Conservation (phyloP, 2,329 filamentous ascomycete species). For the Alternaria consortialis region DNA sequence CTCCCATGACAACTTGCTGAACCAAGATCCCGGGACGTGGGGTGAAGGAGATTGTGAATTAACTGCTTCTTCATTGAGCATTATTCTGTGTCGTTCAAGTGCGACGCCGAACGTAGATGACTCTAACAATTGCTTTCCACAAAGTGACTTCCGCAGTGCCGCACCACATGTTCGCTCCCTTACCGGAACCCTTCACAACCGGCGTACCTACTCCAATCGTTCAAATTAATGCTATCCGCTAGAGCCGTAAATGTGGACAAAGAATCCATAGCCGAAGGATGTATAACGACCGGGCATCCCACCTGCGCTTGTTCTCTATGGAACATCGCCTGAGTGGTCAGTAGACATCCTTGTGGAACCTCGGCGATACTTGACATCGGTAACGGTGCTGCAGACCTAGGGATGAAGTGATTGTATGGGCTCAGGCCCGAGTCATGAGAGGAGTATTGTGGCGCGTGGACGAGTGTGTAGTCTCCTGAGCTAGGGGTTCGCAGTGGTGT, state of each 20-base stretch:
- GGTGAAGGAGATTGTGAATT: background rate
- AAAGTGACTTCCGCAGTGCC: background rate
- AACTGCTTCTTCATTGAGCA: background rate
- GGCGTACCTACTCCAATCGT: conserved; percentile 1
- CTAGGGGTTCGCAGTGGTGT: background rate
- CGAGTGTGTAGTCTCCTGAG: background rate
- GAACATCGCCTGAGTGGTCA: background rate
- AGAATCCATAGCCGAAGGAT: background rate
- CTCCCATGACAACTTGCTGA: background rate
- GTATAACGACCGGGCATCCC: background rate
- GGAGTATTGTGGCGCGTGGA: background rate
- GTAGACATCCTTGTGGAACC: background rate
- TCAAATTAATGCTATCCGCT: background rate
- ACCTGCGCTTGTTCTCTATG: background rate
- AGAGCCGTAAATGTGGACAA: background rate
- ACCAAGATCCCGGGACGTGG: background rate
- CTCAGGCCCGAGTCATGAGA: background rate
- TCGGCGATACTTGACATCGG: background rate
- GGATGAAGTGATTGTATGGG: background rate
- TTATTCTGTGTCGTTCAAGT: background rate
- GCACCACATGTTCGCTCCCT: rapidly evolving
- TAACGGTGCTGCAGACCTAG: background rate
- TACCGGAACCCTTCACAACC: background rate
- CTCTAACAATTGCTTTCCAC: background rate
- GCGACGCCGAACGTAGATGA: background rate